A percentile compares a stretch with the other conserved stretches of the same genome.
Evolutionary conservation across 106 monocot species (phyloP).

Genomic region (Allium sativum): DNA sequence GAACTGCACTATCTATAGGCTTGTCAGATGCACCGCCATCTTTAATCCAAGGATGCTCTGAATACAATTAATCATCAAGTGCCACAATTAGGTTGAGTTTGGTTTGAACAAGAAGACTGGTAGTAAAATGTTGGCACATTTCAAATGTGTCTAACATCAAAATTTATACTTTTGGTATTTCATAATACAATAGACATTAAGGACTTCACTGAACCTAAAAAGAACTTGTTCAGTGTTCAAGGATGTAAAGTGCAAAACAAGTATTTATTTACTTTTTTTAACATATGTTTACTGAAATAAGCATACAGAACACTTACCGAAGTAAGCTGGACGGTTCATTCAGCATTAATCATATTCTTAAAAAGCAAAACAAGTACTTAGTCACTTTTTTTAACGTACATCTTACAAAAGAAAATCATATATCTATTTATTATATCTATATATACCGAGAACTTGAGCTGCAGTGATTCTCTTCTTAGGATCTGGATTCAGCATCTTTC

Average conservation of each 20-base stretch:
- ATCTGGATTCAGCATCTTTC: conserved; percentile 45
- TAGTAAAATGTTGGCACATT: too few species aligned
- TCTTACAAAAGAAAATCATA: not conserved
- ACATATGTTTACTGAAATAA: not conserved
- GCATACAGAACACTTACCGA: not conserved
- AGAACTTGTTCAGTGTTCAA: too few species aligned
- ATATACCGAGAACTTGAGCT: conserved; percentile 49
- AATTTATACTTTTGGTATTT: not conserved
- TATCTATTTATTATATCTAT: not conserved
- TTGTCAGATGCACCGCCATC: conserved; percentile 43
- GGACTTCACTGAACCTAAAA: too few species aligned
- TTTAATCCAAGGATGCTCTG: conserved; percentile 50
- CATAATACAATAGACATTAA: not conserved
- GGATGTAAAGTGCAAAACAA: too few species aligned
- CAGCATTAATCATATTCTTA: too few species aligned
- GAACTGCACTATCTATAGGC: conserved; percentile 35
- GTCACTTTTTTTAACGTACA: not conserved
- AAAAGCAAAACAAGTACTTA: too few species aligned
- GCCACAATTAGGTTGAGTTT: too few species aligned
- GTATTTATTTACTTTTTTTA: not conserved
- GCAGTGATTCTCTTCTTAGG: conserved; percentile 50
- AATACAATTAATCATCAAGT: not conserved
- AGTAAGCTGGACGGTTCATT: too few species aligned
- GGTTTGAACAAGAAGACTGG: too few species aligned
- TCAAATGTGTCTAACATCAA: too few species aligned